These are phyloP conservation scores for Candida railenensis DNA, from an alignment of 805 yeast genomes.

Conservation along the genomic window DNA sequence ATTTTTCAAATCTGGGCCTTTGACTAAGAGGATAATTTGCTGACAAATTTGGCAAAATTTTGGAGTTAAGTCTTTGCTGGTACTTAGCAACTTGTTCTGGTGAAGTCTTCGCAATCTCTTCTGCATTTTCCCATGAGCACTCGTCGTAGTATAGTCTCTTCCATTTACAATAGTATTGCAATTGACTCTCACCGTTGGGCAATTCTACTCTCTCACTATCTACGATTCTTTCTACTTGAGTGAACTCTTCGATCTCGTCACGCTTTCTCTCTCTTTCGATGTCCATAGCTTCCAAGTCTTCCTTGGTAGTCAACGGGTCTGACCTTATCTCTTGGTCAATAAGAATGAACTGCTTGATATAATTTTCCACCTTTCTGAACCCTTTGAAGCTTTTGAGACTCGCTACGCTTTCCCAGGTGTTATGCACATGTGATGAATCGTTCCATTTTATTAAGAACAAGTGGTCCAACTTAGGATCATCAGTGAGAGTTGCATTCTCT, in stretches of 20 bases:
- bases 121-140: slow-evolving; percentile 96
- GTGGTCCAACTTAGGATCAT: slow-evolving; percentile 58
- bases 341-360: slow-evolving; percentile 73
- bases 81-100: slow-evolving; percentile 82
- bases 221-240: slow-evolving; percentile 85
- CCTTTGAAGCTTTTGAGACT: slow-evolving; percentile 61
- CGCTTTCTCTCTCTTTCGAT: slow-evolving; percentile 81
- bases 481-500: slow-evolving; percentile 39
- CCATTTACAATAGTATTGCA: slow-evolving; percentile 92
- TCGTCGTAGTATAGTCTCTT: slow-evolving; percentile 89
- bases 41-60: slow-evolving; percentile 78
- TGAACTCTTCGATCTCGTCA: slow-evolving; percentile 81
- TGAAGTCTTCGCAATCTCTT: slow-evolving; percentile 76
- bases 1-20: slow-evolving; percentile 88
- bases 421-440: slow-evolving; percentile 85
- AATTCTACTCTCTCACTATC: slow-evolving; percentile 72
- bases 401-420: slow-evolving; percentile 83
- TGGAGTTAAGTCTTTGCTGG: slow-evolving; percentile 78
- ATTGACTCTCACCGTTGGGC: slow-evolving; percentile 62
- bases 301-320: slow-evolving; percentile 82
- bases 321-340: slow-evolving; percentile 72
- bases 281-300: slow-evolving; percentile 92
- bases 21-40: slow-evolving; percentile 66
- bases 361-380: slow-evolving; percentile 82
- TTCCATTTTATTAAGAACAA: slow-evolving; percentile 79